These are phyloP conservation scores for Diaporthe ilicicola DNA, from an alignment of 2,329 filamentous ascomycete genomes.

Conservation along the genomic window DNA sequence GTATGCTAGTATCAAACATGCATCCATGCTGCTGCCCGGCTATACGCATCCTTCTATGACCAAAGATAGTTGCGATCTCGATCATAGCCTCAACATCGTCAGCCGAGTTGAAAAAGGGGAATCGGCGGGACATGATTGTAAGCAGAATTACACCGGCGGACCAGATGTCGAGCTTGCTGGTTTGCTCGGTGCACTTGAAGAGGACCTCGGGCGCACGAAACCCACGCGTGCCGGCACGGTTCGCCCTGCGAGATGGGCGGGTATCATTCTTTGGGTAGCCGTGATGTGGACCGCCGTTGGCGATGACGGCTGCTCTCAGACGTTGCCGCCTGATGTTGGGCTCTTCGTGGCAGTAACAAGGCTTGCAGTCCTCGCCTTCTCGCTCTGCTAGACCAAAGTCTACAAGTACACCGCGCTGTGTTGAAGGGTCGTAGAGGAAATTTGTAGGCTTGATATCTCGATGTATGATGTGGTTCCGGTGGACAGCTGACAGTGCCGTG, in stretches of 20 bases:
- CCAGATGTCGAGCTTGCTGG: slow-evolving; percentile 95
- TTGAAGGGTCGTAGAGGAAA: slow-evolving; percentile 87
- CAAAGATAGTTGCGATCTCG: slow-evolving; percentile 96
- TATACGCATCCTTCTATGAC: slow-evolving; percentile 81
- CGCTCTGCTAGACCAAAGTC: slow-evolving; percentile 97
- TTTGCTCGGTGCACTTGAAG: slow-evolving; percentile 96
- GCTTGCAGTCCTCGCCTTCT: slow-evolving; percentile 78
- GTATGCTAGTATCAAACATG: slow-evolving; percentile 91
- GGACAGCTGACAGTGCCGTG: slow-evolving; percentile 83
- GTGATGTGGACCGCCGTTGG: slow-evolving; percentile 59
- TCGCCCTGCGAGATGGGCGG: slow-evolving; percentile 86
- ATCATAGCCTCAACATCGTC: slow-evolving; percentile 98
- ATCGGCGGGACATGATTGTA: slow-evolving; percentile 90
- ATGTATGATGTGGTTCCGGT: slow-evolving; percentile 86
- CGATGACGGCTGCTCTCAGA: slow-evolving; percentile 66
- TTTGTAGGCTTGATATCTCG: slow-evolving; percentile 98
- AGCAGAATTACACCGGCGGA: slow-evolving; percentile 95
- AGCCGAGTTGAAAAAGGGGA: slow-evolving; percentile 98
- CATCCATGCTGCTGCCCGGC: slow-evolving; percentile 87
- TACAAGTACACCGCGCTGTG: slow-evolving; percentile 88
- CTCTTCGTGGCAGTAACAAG: slow-evolving; percentile 81
- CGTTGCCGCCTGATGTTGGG: slow-evolving; percentile 68
- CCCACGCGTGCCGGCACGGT: slow-evolving; percentile 91
- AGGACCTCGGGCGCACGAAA: slow-evolving; percentile 97
- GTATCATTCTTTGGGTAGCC: slow-evolving; percentile 92